Base-by-base conservation (phyloP, 805 yeast genomes). In the Ogataea neopini region DNA sequence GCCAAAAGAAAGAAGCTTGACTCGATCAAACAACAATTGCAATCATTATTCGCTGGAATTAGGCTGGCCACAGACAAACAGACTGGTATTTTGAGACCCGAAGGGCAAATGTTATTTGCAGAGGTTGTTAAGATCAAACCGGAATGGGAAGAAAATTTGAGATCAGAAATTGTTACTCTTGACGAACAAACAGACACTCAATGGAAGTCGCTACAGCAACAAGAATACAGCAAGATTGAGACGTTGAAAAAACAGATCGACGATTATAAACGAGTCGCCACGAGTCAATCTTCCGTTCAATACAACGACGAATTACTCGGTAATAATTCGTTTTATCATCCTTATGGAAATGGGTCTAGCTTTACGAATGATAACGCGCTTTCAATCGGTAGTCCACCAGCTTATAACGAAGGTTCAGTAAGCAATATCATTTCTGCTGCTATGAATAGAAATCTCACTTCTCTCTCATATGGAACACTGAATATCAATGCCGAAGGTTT, bases 151-250 rank as follows among this genome's bases (percentile, higher is more conserved):
- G 52, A 48, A 20, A 62, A 62, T 15, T 26, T 72, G 18, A 54
- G 50, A 17, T 40, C 50, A 5, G 70, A 71, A 29, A 47, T 69
- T 7, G 37, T 58, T 1, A 54, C 53, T 13, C 49, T 54, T 6
- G 77, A 72, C 50, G 58, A 67, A 17, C 60, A 56, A 33, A 49
- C 66, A 6, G 75, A 71, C 44, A 63, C 71, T 3, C 65, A 63
- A 44, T 72, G 74, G 75, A 63, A 71, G 52, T 67, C 70, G 1
- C 57, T 63, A 28, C 74, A 69, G 45, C 71, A 69, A 48, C 60
- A 62, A 29, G 75, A 71, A 47, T 67, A 61, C 25, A 52, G 56
- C 10, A 59, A 63, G 30, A 61, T 68, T 44, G 55, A 61, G 17
- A 48, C 58, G 14, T 52, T 63, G 28, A 53, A 61, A 19, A 58